Evolutionary conservation across 768 basidiomycete species (phyloP).

Genomic region (Leccinum variicolor): DNA sequence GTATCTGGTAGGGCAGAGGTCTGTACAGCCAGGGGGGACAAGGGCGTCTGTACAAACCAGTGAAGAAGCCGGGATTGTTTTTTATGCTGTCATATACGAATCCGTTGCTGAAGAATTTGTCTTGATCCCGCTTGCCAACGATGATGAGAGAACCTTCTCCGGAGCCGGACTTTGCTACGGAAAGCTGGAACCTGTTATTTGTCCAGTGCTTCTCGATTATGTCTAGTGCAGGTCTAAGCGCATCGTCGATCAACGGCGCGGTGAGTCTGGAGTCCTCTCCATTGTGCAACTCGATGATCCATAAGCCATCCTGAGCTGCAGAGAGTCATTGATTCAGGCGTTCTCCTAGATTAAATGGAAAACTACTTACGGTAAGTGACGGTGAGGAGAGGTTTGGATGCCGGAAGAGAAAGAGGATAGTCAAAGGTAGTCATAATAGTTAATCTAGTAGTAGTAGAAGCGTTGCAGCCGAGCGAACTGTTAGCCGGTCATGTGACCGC

Average conservation of each 20-base stretch:
- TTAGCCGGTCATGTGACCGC: constrained; percentile 15
- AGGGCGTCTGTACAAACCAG: constrained; percentile 39
- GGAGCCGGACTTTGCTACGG: constrained; percentile 25
- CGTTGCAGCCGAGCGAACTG: no score
- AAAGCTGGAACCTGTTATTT: constrained; percentile 42
- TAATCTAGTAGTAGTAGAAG: not conserved
- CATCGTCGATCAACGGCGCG: constrained; percentile 51
- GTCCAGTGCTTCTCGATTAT: constrained; percentile 73
- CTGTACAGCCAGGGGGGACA: not conserved
- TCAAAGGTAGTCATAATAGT: constrained; percentile 7
- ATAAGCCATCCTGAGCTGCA: constrained; percentile 48
- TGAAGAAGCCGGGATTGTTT: constrained; percentile 60
- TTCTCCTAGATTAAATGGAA: not conserved
- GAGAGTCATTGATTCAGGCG: not conserved
- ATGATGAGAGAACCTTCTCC: constrained; percentile 74
- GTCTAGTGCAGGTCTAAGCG: constrained; percentile 68
- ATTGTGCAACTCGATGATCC: constrained; percentile 82
- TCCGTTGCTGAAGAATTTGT: constrained; percentile 90
- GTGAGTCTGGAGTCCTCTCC: constrained; percentile 73
- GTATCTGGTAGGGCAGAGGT: constrained; percentile 43
- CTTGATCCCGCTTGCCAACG: constrained; percentile 68
- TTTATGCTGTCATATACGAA: constrained; percentile 57
- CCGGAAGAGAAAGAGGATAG: constrained; percentile 47
- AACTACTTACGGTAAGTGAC: constrained; percentile 56
- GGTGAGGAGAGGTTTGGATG: constrained; percentile 53